These are phyloP conservation scores for Solanum hybrid DNA, from an alignment of 305 asterid genomes.

Conservation along the genomic window DNA sequence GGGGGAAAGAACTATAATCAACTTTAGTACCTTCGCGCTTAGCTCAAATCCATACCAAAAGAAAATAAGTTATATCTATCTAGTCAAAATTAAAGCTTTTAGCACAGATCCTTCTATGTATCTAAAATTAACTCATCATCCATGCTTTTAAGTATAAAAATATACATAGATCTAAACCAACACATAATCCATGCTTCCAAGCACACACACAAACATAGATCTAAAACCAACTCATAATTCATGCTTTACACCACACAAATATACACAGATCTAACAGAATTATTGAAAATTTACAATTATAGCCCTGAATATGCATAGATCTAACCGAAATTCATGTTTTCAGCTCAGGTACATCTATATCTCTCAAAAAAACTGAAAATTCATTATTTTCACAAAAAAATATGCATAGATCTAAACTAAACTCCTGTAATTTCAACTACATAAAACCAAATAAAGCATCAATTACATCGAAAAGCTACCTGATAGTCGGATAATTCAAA, in stretches of 20 bases:
- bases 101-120: background rate
- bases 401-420: conserved; percentile 3
- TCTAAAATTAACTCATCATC: background rate
- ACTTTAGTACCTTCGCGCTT: no score
- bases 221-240: background rate
- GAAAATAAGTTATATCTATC: background rate
- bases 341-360: background rate
- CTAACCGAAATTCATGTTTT: background rate
- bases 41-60: background rate
- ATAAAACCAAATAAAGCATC: background rate
- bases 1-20: no score
- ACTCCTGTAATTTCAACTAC: background rate
- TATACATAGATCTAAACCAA: background rate
- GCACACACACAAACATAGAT: background rate
- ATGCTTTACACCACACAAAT: background rate
- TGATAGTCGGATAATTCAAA: conserved; percentile 10
- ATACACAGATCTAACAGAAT: background rate
- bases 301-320: background rate
- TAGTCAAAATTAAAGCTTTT: background rate
- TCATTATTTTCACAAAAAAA: background rate
- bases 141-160: background rate
- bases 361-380: background rate
- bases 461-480: background rate
- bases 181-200: background rate
- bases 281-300: background rate